A percentile compares a stretch with the other conserved stretches of the same genome.
Conservation (phyloP, 352 stramenopile species). For the Pythium phragmiticola region DNA sequence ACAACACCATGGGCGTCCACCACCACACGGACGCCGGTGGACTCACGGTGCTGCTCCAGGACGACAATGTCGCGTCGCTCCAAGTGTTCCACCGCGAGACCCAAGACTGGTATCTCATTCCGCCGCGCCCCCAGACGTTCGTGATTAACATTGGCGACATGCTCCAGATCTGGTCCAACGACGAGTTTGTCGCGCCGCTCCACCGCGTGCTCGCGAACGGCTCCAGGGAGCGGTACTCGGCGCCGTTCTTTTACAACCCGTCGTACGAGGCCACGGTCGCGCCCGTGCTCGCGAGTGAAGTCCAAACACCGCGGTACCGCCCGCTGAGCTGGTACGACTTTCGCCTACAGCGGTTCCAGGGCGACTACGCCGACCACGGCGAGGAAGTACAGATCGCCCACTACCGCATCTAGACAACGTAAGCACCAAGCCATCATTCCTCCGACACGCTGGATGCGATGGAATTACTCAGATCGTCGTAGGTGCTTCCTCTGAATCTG, state of each 20-base stretch:
- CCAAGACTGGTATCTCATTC: slow-evolving; percentile 50
- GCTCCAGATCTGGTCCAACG: slow-evolving; percentile 61
- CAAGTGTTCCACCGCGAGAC: slow-evolving; percentile 53
- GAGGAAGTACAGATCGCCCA: slow-evolving; percentile 92
- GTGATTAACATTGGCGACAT: slow-evolving; percentile 71
- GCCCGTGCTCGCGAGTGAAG: slow-evolving; percentile 48
- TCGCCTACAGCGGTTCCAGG: slow-evolving; percentile 81
- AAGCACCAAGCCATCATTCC: not conserved
- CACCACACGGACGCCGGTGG: slow-evolving; percentile 63
- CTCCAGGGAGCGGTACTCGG: slow-evolving; percentile 42
- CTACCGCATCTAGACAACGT: slow-evolving; percentile 34
- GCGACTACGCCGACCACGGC: slow-evolving; percentile 90
- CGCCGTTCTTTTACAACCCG: slow-evolving; percentile 70
- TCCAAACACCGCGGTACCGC: slow-evolving; percentile 55
- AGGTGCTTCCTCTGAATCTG: slow-evolving; percentile 1
- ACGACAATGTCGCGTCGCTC: slow-evolving; percentile 56
- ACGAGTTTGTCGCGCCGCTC: slow-evolving; percentile 46
- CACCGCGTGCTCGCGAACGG: slow-evolving; percentile 51
- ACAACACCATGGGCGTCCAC: slow-evolving; percentile 53
- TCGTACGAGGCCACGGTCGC: slow-evolving; percentile 58
- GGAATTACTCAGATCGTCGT: not conserved
- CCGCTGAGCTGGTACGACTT: slow-evolving; percentile 90
- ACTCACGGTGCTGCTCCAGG: slow-evolving; percentile 62
- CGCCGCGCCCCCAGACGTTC: slow-evolving; percentile 42
- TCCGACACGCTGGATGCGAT: not conserved